phyloP scores from a whole-genome alignment of 2,329 filamentous ascomycete genomes.

The Cadophora luteo-olivacea region DNA sequence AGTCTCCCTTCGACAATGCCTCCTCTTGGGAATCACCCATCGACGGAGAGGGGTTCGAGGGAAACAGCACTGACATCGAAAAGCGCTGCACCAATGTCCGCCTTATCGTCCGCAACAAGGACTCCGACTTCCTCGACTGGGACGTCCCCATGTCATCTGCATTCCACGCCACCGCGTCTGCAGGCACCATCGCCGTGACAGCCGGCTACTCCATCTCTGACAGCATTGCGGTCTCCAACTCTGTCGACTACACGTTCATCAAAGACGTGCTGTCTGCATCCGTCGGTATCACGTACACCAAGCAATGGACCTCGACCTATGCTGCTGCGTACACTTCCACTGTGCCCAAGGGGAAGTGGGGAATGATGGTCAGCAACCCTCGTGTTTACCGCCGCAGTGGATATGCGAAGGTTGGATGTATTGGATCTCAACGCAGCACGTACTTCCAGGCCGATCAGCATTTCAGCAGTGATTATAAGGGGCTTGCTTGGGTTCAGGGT shows the following conservation, averaged over 20 bases:
- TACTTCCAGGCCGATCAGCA: conserved; percentile 5
- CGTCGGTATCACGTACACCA: neutral
- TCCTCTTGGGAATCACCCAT: neutral
- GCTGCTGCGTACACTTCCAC: neutral
- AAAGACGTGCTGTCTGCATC: neutral
- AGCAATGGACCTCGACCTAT: conserved; percentile 2
- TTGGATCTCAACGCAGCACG: neutral
- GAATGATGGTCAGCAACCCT: neutral
- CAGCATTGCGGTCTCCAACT: neutral
- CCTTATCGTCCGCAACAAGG: neutral
- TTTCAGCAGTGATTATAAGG: neutral
- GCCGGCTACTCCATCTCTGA: neutral
- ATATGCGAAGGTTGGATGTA: neutral
- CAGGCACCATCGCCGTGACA: neutral
- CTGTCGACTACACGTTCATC: neutral
- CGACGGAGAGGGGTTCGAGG: neutral
- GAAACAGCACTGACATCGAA: neutral
- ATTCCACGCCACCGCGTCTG: neutral
- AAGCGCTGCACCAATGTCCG: neutral
- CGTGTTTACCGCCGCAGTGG: neutral
- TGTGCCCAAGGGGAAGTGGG: neutral
- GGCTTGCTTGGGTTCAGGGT: conserved; percentile 8
- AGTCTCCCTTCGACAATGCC: neutral
- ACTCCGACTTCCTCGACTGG: conserved; percentile 12
- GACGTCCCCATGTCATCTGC: conserved; percentile 11